Evolutionary conservation across 2,329 filamentous ascomycete species (phyloP).

Genomic region (Colletotrichum godetiae): DNA sequence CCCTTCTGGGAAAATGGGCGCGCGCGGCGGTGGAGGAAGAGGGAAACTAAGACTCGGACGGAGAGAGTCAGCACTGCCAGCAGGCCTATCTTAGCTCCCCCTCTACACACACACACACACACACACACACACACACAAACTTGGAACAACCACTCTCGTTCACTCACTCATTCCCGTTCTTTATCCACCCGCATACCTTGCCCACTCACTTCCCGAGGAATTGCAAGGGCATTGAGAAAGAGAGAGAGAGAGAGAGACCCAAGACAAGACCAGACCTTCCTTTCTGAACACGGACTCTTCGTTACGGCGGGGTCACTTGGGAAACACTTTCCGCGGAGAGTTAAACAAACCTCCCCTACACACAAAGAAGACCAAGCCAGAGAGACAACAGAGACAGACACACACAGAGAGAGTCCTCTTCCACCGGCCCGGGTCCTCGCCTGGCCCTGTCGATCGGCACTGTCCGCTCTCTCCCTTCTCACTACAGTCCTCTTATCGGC

Average conservation of each 20-base stretch:
- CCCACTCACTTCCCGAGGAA: neutral
- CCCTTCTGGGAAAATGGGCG: neutral
- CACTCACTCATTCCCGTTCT: neutral
- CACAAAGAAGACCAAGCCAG: neutral
- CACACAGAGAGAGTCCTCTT: neutral
- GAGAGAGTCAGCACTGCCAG: no score
- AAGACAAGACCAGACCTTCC: neutral
- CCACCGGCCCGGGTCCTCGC: conserved; percentile 31
- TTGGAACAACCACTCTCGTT: conserved; percentile 2
- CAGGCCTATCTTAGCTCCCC: conserved; percentile 25
- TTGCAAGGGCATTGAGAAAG: conserved; percentile 9
- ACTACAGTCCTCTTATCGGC: conserved; percentile 16
- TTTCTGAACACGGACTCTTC: neutral
- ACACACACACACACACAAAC: conserved; percentile 13
- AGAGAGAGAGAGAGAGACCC: neutral
- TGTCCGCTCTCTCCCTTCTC: neutral
- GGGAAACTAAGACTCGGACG: neutral
- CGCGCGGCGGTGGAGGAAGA: neutral
- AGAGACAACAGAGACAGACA: neutral
- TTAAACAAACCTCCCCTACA: neutral
- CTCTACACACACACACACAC: neutral
- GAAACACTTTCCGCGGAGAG: neutral
- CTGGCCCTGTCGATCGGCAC: conserved; percentile 22
- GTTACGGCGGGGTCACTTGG: neutral
- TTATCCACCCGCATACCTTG: conserved; percentile 29